Percentiles rank a stretch among this genome's conserved stretches.
These are phyloP conservation scores for Trichoderma sp. DNA, from an alignment of 2,329 filamentous ascomycete species.

Conservation along the genomic window DNA sequence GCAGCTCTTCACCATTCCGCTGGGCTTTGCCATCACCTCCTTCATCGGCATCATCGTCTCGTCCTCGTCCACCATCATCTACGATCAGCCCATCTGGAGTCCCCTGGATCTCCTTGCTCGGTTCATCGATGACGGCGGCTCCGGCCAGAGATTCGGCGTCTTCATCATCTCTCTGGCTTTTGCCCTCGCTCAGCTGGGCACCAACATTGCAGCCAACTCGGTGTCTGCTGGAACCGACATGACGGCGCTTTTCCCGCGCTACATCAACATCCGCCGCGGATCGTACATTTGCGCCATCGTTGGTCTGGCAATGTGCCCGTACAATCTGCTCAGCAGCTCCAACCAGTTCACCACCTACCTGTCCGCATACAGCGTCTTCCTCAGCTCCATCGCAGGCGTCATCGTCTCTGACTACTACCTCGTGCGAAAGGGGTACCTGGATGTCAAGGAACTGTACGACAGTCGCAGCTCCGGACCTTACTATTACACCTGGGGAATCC, in stretches of 20 bases:
- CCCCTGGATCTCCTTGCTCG: slow-evolving; percentile 63
- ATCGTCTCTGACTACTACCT: slow-evolving; percentile 86
- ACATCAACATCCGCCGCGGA: slow-evolving; percentile 79
- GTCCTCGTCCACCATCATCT: slow-evolving; percentile 67
- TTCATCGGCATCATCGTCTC: slow-evolving; percentile 81
- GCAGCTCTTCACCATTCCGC: slow-evolving; percentile 71
- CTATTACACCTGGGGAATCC: slow-evolving; percentile 68
- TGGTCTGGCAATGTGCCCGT: slow-evolving; percentile 83
- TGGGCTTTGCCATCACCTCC: slow-evolving; percentile 72
- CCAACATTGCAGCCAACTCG: slow-evolving; percentile 84
- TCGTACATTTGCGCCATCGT: slow-evolving; percentile 80
- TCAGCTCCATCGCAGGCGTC: slow-evolving; percentile 91
- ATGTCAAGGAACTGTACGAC: slow-evolving; percentile 76
- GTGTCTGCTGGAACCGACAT: slow-evolving; percentile 81
- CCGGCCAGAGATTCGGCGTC: slow-evolving; percentile 68
- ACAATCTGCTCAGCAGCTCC: slow-evolving; percentile 68
- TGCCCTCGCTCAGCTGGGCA: slow-evolving; percentile 76
- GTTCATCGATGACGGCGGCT: slow-evolving; percentile 67
- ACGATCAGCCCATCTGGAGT: slow-evolving; percentile 67
- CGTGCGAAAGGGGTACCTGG: slow-evolving; percentile 77
- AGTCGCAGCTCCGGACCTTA: slow-evolving; percentile 66
- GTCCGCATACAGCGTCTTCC: slow-evolving; percentile 86
- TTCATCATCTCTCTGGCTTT: slow-evolving; percentile 71
- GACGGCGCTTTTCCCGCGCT: slow-evolving; percentile 75
- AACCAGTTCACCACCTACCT: slow-evolving; percentile 92